phyloP scores from a whole-genome alignment of 176 grass and related monocot genomes.

The Dendrocalamus sinicus region DNA sequence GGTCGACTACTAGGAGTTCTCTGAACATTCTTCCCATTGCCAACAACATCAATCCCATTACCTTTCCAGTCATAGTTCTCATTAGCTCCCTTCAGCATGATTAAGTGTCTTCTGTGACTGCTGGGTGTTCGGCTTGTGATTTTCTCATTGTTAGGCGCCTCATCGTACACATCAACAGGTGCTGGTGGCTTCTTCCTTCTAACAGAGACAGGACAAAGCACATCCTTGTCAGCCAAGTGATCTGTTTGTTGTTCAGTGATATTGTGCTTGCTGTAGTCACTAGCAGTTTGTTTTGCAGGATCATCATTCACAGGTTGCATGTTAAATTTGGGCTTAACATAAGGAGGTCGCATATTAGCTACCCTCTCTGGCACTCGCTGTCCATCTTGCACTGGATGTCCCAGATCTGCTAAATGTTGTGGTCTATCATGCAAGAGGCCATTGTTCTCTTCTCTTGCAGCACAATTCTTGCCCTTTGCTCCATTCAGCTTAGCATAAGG shows the following conservation, averaged over 20 bases:
- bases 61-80: conserved; percentile 33
- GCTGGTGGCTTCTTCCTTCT: conserved; percentile 56
- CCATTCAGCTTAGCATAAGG: conserved; percentile 57
- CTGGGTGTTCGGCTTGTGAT: conserved; percentile 37
- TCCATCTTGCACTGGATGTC: conserved; percentile 28
- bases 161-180: conserved; percentile 27
- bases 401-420: conserved; percentile 22
- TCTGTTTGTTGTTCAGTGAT: conserved; percentile 33
- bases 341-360: conserved; percentile 51
- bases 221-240: conserved; percentile 32
- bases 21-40: conserved; percentile 29
- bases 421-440: conserved; percentile 28
- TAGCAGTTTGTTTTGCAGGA: conserved; percentile 36
- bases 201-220: conserved; percentile 65
- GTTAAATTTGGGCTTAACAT: conserved; percentile 58
- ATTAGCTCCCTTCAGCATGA: conserved; percentile 35
- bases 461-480: conserved; percentile 28
- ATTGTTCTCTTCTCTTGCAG: conserved; percentile 46
- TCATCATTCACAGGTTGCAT: conserved; percentile 28
- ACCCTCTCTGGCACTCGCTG: conserved; percentile 25
- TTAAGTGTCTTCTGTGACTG: conserved; percentile 39
- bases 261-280: conserved; percentile 3
- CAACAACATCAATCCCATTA: conserved; percentile 29
- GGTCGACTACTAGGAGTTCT: conserved; percentile 41
- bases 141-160: conserved; percentile 39